These are phyloP conservation scores for Camellia lanceoleosa DNA, from an alignment of 148 eudicot genomes.

Conservation along the genomic window DNA sequence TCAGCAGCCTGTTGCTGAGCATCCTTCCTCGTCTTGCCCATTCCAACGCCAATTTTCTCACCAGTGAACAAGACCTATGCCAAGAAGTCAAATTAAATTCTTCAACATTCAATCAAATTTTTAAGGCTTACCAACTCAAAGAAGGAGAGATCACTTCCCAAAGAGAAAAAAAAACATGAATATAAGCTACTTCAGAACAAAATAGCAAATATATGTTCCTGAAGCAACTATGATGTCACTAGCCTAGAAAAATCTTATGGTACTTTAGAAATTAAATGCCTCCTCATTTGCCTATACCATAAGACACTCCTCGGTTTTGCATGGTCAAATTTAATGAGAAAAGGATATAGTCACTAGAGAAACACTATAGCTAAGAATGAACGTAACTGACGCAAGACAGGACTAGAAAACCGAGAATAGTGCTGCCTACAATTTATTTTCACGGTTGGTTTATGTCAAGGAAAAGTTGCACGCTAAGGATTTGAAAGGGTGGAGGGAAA, in stretches of 20 bases:
- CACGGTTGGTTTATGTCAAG: background rate
- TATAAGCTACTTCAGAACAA: too few relatives aligned
- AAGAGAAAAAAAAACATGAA: too few relatives aligned
- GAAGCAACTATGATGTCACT: background rate
- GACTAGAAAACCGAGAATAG: background rate
- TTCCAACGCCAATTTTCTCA: slow-evolving; percentile 87
- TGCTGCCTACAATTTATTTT: background rate
- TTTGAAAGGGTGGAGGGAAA: background rate
- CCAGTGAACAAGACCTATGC: slow-evolving; percentile 82
- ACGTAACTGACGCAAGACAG: background rate
- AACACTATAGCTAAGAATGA: background rate
- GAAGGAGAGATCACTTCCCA: too few relatives aligned
- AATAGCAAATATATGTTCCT: too few relatives aligned
- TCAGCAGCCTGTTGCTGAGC: slow-evolving; percentile 99
- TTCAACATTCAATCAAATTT: background rate
- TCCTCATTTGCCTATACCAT: background rate
- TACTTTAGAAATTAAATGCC: background rate
- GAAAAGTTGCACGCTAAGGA: background rate
- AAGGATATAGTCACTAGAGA: background rate
- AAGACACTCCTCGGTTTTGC: background rate
- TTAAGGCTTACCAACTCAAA: background rate
- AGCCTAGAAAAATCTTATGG: background rate
- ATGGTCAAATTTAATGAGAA: background rate
- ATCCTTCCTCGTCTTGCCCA: slow-evolving; percentile 94
- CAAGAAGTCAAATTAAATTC: slow-evolving; percentile 19